Percentiles rank a stretch among this genome's conserved stretches.
Evolutionary conservation across 2,329 filamentous ascomycete species (phyloP).

Genomic region (Diaporthe vexans): DNA sequence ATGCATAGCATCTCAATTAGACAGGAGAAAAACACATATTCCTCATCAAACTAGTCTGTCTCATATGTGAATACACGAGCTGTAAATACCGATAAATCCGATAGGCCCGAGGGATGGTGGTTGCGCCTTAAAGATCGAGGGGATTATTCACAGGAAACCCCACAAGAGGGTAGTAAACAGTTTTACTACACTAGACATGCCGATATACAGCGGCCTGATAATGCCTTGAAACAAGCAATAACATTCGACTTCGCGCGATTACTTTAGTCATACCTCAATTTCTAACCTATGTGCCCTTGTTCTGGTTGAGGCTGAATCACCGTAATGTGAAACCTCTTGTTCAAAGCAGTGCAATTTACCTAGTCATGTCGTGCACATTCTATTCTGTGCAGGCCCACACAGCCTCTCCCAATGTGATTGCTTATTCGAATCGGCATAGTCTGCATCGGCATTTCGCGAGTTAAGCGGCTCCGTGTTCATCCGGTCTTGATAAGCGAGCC

Average conservation of each 20-base stretch:
- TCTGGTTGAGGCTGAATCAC: too few relatives aligned
- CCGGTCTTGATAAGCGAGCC: conserved; percentile 2
- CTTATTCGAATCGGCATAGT: not conserved
- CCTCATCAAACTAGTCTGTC: not conserved
- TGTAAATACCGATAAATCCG: not conserved
- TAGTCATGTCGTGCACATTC: not conserved
- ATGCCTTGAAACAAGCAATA: too few relatives aligned
- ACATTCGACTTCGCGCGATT: not conserved
- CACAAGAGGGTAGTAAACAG: too few relatives aligned
- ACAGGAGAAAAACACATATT: not conserved
- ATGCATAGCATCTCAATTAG: too few relatives aligned
- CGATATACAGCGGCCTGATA: not conserved
- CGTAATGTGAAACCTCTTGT: too few relatives aligned
- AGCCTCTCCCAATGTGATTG: too few relatives aligned
- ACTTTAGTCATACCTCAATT: not conserved
- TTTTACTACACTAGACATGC: not conserved
- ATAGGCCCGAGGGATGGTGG: too few relatives aligned
- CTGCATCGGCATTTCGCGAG: not conserved
- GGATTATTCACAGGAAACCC: not conserved
- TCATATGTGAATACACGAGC: too few relatives aligned
- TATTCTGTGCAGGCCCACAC: not conserved
- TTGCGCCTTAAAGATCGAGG: not conserved
- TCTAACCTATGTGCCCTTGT: not conserved
- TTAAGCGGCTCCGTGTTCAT: not conserved
- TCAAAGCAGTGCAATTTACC: not conserved